Evolutionary conservation across 225 moss, liverwort and hornwort genomes (phyloP).

Genomic region (Pleurozium schreberi): DNA sequence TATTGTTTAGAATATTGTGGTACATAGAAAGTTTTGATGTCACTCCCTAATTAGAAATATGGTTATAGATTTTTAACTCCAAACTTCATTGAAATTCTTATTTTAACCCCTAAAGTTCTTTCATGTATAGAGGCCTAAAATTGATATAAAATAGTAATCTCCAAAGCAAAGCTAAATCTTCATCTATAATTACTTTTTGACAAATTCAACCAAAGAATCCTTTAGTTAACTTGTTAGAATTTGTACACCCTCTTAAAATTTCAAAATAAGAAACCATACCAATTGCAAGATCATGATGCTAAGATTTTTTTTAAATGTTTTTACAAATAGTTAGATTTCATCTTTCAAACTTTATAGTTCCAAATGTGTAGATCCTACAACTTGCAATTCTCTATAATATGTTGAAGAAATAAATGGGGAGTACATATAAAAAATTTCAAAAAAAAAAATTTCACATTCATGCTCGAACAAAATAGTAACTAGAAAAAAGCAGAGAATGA

Average conservation of each 20-base stretch:
- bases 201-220: rapidly evolving
- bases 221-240: background rate
- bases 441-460: background rate
- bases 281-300: background rate
- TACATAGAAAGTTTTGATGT: background rate
- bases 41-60: background rate
- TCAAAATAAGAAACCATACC: background rate
- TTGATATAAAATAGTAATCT: background rate
- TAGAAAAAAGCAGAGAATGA: background rate
- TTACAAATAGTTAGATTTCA: background rate
- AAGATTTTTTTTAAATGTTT: background rate
- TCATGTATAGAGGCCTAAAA: background rate
- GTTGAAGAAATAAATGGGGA: background rate
- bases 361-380: background rate
- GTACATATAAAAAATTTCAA: background rate
- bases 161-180: background rate
- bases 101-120: background rate
- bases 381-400: background rate
- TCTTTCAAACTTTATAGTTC: background rate
- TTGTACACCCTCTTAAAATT: background rate
- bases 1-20: background rate
- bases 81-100: background rate
- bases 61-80: background rate
- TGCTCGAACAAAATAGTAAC: background rate
- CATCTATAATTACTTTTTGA: background rate